Evolutionary conservation across 768 basidiomycete genomes (phyloP).

Genomic region (Auricularia auricula-judae): DNA sequence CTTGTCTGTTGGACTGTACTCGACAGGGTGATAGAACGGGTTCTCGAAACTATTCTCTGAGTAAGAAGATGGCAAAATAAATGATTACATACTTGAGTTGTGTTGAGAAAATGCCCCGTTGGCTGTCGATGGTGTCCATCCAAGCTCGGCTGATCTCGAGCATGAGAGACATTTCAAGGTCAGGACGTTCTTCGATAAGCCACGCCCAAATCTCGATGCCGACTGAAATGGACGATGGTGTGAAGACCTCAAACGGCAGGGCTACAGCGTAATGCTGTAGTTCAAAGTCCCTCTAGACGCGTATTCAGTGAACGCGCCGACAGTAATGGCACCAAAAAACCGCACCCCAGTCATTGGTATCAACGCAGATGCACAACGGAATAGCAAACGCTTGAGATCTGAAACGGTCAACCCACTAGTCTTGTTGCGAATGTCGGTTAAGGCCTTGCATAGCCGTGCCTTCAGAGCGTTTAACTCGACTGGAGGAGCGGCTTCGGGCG

Average conservation of each 20-base stretch:
- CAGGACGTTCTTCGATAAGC: constrained; percentile 80
- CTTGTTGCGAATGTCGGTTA: constrained; percentile 60
- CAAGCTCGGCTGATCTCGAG: constrained; percentile 80
- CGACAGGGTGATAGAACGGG: constrained; percentile 77
- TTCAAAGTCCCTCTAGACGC: constrained; percentile 64
- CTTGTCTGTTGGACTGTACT: constrained; percentile 86
- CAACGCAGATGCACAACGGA: constrained; percentile 75
- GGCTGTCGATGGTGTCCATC: constrained; percentile 66
- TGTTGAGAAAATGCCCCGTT: constrained; percentile 76
- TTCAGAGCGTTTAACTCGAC: constrained; percentile 58
- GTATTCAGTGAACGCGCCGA: background rate
- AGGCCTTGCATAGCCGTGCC: constrained; percentile 51
- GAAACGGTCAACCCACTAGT: constrained; percentile 64
- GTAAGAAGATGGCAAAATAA: background rate
- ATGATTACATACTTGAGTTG: constrained; percentile 58
- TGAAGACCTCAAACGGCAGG: constrained; percentile 83
- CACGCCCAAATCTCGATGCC: constrained; percentile 96
- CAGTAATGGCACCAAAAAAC: constrained; percentile 11
- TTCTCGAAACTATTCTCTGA: constrained; percentile 55
- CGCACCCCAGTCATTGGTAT: constrained; percentile 53
- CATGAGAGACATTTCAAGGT: constrained; percentile 74
- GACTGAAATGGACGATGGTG: constrained; percentile 71
- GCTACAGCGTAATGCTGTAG: constrained; percentile 79
- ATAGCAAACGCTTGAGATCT: constrained; percentile 75
- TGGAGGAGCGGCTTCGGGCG: constrained; percentile 47